Evolutionary conservation across 495 filamentous ascomycete genomes (phyloP), one percentile per base, ranked within the genome.

Genomic region (Entonaema liquescens): DNA sequence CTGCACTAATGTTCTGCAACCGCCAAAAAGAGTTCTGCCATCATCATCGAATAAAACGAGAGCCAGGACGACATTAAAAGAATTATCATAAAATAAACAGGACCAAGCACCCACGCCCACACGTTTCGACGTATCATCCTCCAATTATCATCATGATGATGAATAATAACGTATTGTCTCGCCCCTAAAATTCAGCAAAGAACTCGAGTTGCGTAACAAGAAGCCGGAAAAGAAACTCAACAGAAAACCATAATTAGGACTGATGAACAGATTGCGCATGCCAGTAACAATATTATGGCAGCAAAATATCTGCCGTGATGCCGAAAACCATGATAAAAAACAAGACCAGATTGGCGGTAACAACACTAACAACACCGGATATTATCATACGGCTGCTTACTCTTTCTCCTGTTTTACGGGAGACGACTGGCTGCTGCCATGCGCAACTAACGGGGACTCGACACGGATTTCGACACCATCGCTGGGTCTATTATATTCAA

Each of bases 381-480:
- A 55, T 15, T 13, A 59, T 28, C 23, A 62, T n/a, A 4, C 15
- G 47, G n/a, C 44, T 47, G 3, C 19, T 23, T 67, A 77, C 42
- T 75, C 70, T 57, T 74, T 83, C 74, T 82, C 82, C 68, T 80
- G 78, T 67, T 84, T 84, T 74, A 77, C 73, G 6, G 85, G 85
- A 19, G 85, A 87, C 1, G 82, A 81, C 64, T 82, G 79, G 59
- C 79, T 81, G 71, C 83, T 86, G 40, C 83, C 83, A 55, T 83
- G 80, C 36, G 78, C 84, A 58, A 82, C 77, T 55, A 79, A 79
- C n/a, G 79, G 79, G 47, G 84, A 85, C 54, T 85, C 84, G 28
- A 83, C 79, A 59, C 79, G 77, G 47, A 86, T 77, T n/a, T 84
- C 83, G 54, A 82, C 80, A 54, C 79, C 79, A 56, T 85, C 85